Evolutionary conservation across 1,284 basidiomycete species (phyloP).

Genomic region (Moniliella sp.): DNA sequence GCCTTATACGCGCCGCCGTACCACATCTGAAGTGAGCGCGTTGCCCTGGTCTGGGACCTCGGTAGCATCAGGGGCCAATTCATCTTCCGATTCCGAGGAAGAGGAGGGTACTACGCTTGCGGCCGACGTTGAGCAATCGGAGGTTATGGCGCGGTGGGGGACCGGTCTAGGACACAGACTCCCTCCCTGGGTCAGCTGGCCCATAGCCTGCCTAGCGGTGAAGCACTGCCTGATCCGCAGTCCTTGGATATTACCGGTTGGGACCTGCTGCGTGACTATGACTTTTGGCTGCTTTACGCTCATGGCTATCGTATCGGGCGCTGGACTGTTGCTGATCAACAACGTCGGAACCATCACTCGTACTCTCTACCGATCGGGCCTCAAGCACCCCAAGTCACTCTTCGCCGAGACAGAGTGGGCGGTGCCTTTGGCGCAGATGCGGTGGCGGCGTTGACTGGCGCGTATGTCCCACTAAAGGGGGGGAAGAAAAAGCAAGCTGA

Average conservation of each 20-base stretch:
- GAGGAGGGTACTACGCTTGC: neutral
- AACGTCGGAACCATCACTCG: constrained; percentile 81
- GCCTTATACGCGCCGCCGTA: no score
- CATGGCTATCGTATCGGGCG: constrained; percentile 58
- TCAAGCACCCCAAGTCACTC: constrained; percentile 33
- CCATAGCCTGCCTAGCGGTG: neutral
- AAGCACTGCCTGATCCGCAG: constrained; percentile 1
- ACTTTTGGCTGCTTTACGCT: constrained; percentile 56
- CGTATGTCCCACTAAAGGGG: constrained; percentile 36
- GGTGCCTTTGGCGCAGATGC: neutral
- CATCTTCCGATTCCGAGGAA: neutral
- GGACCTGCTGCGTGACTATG: constrained; percentile 38
- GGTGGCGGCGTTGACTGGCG: neutral
- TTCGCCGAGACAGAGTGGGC: neutral
- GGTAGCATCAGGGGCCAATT: neutral
- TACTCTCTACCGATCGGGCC: constrained; percentile 51
- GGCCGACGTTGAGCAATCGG: neutral
- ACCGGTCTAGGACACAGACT: neutral
- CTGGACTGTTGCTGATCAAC: constrained; percentile 57
- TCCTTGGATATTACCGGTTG: constrained; percentile 38
- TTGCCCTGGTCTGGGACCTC: no score
- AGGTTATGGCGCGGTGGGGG: neutral
- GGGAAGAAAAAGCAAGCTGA: no score
- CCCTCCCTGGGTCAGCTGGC: no score
- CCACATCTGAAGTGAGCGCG: neutral